Conservation (phyloP, 257 asterid genomes). For the Gentiana macrophylla region DNA sequence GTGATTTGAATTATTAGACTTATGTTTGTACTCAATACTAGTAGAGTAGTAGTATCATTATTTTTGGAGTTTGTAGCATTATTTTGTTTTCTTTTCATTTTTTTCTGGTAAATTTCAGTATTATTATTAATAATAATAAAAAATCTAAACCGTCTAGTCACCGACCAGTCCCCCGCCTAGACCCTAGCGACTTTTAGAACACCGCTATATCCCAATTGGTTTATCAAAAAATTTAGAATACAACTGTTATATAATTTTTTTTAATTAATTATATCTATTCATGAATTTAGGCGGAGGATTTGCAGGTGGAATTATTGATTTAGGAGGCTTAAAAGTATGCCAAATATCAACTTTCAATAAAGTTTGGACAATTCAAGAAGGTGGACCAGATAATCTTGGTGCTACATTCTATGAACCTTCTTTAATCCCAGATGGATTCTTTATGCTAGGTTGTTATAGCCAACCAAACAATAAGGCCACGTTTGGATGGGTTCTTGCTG, state of each 20-base stretch:
- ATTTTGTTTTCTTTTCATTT: no score
- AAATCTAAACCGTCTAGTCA: no score
- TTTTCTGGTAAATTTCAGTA: no score
- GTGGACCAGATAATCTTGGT: slow-evolving; percentile 69
- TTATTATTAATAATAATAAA: no score
- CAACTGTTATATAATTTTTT: background rate
- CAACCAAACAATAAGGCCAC: slow-evolving; percentile 59
- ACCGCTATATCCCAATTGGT: no score
- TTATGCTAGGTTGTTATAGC: slow-evolving; percentile 56
- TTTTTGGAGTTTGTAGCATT: no score
- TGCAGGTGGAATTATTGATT: slow-evolving; percentile 11
- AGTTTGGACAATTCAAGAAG: slow-evolving; percentile 56
- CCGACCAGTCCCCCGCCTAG: no score
- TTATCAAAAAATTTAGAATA: no score
- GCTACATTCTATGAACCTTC: slow-evolving; percentile 64
- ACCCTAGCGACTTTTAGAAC: no score
- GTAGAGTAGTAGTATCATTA: no score
- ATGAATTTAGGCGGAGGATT: slow-evolving; percentile 10
- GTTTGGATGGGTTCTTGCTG: slow-evolving; percentile 62
- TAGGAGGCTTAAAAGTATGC: slow-evolving; percentile 21
- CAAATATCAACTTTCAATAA: slow-evolving; percentile 37
- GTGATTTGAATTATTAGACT: no score
- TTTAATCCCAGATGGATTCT: slow-evolving; percentile 56
- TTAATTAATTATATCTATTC: background rate
- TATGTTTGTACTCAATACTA: no score